These are phyloP conservation scores for Dryadomyces quercus-mongolicae DNA, from an alignment of 2,329 filamentous ascomycete genomes.

Conservation along the genomic window DNA sequence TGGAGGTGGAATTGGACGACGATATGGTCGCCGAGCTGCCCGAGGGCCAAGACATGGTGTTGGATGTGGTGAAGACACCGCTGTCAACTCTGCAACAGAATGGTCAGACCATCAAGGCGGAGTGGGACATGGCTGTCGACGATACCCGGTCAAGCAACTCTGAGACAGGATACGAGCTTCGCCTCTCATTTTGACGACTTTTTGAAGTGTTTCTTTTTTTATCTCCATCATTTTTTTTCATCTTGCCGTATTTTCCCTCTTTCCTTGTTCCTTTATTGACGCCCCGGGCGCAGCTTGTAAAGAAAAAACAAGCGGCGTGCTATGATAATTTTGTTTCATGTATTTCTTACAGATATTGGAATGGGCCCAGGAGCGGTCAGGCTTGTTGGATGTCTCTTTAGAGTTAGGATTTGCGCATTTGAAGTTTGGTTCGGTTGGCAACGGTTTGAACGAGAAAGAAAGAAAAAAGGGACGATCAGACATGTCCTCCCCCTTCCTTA, in stretches of 20 bases:
- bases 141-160: slow-evolving; percentile 19
- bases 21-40: slow-evolving; percentile 72
- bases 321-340: neutral
- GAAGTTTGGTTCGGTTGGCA: neutral
- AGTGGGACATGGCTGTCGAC: slow-evolving; percentile 48
- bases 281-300: neutral
- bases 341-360: neutral
- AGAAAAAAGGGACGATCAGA: neutral
- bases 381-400: neutral
- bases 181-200: slow-evolving; percentile 29
- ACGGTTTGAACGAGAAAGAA: neutral
- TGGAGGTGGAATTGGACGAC: slow-evolving; percentile 82
- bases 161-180: slow-evolving; percentile 28
- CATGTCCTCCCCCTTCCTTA: no score
- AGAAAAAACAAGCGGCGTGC: neutral
- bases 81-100: slow-evolving; percentile 18
- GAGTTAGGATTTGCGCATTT: neutral
- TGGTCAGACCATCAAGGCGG: slow-evolving; percentile 14
- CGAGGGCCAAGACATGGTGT: slow-evolving; percentile 86
- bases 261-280: neutral
- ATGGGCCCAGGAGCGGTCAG: neutral
- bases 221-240: neutral
- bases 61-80: slow-evolving; percentile 44
- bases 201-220: neutral
- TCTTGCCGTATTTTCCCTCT: neutral